A percentile compares a stretch with the other conserved stretches of the same genome.
Conservation (phyloP, 306 rosid species). For the Pueraria montana region DNA sequence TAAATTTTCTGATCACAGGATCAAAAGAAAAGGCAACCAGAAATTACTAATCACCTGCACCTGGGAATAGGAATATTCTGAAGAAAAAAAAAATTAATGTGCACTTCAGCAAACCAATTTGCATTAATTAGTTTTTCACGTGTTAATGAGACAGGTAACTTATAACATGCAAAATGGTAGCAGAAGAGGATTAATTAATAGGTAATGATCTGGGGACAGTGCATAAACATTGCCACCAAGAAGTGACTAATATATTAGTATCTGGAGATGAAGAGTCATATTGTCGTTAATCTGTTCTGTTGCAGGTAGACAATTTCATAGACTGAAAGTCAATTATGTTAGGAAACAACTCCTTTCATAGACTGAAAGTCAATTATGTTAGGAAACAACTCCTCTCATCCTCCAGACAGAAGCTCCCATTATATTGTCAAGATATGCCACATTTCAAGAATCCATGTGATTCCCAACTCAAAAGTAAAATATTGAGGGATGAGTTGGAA, state of each 20-base stretch:
- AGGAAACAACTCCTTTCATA: constrained; percentile 30
- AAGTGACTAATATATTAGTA: background rate
- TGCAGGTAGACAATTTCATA: constrained; percentile 39
- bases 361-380: constrained; percentile 26
- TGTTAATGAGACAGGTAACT: too few species aligned
- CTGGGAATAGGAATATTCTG: too few species aligned
- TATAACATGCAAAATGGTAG: background rate
- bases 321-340: constrained; percentile 26
- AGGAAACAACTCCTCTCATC: constrained; percentile 19
- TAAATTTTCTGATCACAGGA: too few species aligned
- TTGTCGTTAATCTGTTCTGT: constrained; percentile 27
- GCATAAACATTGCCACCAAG: constrained; percentile 37
- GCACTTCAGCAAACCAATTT: too few species aligned
- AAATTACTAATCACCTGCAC: too few species aligned
- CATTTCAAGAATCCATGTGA: constrained; percentile 24
- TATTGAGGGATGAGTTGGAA: constrained; percentile 36
- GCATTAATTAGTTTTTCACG: too few species aligned
- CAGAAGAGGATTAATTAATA: constrained; percentile 11
- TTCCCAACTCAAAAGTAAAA: background rate
- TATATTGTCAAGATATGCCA: constrained; percentile 45
- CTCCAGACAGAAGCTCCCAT: constrained; percentile 30
- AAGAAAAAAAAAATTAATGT: too few species aligned
- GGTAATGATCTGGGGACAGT: constrained; percentile 43
- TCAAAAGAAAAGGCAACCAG: too few species aligned
- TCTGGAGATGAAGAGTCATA: background rate